Conservation (phyloP, 495 filamentous ascomycete genomes). For the Talaromyces borbonicus region DNA sequence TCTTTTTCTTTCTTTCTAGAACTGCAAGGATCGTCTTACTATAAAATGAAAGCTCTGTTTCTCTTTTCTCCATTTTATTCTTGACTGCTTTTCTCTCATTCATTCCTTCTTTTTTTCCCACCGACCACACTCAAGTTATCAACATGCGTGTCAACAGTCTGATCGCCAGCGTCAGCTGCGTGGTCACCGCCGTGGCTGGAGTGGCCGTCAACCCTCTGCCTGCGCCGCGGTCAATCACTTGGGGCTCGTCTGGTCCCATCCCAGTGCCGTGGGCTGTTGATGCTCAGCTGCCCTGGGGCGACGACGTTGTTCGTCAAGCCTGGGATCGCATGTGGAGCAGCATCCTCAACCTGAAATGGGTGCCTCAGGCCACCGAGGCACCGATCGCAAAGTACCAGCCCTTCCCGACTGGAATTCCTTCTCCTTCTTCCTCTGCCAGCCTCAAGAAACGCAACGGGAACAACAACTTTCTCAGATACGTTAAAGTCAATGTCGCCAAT, state of each 20-base stretch:
- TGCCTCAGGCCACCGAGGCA: slow-evolving; percentile 40
- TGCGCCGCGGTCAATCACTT: slow-evolving; percentile 42
- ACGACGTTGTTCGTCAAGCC: slow-evolving; percentile 25
- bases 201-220: slow-evolving; percentile 47
- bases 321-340: slow-evolving; percentile 40
- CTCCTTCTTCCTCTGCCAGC: slow-evolving; percentile 4
- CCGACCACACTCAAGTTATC: background rate
- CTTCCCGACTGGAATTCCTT: slow-evolving; percentile 30
- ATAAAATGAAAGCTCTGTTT: too few species aligned
- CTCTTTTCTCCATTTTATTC: background rate
- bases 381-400: slow-evolving; percentile 35
- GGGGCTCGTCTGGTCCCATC: slow-evolving; percentile 43
- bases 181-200: slow-evolving; percentile 22
- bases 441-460: slow-evolving; percentile 24
- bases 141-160: slow-evolving; percentile 7
- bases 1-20: background rate
- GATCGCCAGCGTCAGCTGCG: slow-evolving; percentile 8
- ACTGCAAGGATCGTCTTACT: too few species aligned
- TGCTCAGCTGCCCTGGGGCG: slow-evolving; percentile 15
- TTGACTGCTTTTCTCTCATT: background rate
- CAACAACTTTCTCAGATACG: slow-evolving; percentile 16
- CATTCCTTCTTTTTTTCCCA: background rate
- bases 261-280: slow-evolving; percentile 7
- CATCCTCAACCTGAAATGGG: slow-evolving; percentile 41
- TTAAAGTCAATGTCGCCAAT: slow-evolving; percentile 34